Conservation (phyloP, 495 filamentous ascomycete genomes). For the Viridothelium virens region DNA sequence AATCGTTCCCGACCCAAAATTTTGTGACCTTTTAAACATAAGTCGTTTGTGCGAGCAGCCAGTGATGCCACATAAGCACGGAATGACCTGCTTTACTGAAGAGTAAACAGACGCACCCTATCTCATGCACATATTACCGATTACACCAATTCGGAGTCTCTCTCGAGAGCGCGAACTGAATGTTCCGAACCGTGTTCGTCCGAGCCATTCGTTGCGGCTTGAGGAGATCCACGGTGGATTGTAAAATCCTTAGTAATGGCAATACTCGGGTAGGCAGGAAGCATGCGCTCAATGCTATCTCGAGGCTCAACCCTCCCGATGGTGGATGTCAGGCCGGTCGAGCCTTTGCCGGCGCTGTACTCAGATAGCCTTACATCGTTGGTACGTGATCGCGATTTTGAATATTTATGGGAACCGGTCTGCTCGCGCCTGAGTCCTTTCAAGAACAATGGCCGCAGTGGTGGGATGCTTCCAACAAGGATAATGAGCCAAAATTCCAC, state of each 20-base stretch:
- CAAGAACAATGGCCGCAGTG: conserved; percentile 9
- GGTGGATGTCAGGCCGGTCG: neutral
- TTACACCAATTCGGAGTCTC: neutral
- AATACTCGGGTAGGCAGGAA: neutral
- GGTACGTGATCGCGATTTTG: neutral
- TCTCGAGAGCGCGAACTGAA: neutral
- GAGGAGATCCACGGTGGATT: neutral
- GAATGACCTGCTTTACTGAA: neutral
- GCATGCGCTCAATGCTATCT: conserved; percentile 9
- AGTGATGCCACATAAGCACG: neutral
- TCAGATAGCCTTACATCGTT: neutral
- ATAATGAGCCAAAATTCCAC: conserved; percentile 12
- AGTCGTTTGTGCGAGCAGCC: neutral
- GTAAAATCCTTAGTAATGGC: neutral
- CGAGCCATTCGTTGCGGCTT: neutral
- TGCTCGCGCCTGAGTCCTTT: neutral
- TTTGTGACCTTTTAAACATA: neutral
- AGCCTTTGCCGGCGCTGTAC: neutral
- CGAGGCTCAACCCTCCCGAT: neutral
- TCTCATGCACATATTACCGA: neutral
- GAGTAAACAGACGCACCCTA: neutral
- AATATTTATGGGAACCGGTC: neutral
- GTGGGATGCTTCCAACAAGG: conserved; percentile 14
- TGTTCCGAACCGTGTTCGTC: neutral
- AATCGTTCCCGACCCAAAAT: neutral